Evolutionary conservation across 2,329 filamentous ascomycete species (phyloP).

Genomic region (Scolecobasidium constrictum): DNA sequence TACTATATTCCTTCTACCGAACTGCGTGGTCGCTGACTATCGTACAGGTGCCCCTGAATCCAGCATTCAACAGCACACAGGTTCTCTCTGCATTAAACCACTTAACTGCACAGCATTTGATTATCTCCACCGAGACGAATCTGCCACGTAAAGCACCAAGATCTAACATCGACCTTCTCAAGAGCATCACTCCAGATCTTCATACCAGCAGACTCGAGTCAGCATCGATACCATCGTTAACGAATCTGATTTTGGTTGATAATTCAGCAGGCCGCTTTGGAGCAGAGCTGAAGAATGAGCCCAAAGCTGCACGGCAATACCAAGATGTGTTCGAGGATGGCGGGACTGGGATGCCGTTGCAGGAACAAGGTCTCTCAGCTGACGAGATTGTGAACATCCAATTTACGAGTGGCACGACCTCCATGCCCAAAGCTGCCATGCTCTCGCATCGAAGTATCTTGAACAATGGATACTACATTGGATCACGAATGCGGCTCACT

Average conservation of each 20-base stretch:
- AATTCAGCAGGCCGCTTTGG: conserved; percentile 54
- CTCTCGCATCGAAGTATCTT: conserved; percentile 76
- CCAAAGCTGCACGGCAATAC: conserved; percentile 28
- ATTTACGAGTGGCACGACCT: conserved; percentile 94
- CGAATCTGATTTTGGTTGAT: conserved; percentile 64
- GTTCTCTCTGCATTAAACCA: conserved; percentile 69
- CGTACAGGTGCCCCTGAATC: conserved; percentile 73
- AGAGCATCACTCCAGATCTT: conserved; percentile 41
- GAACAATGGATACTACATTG: conserved; percentile 84
- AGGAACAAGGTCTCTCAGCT: conserved; percentile 39
- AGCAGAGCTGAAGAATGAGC: conserved; percentile 25
- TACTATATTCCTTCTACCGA: conserved; percentile 25
- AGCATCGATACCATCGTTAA: conserved; percentile 55
- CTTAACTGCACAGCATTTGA: conserved; percentile 59
- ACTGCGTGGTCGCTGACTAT: too few relatives aligned
- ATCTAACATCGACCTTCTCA: conserved; percentile 47
- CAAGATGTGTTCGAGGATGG: conserved; percentile 34
- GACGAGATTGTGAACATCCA: conserved; percentile 85
- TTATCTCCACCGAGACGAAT: conserved; percentile 83
- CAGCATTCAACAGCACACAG: conserved; percentile 72
- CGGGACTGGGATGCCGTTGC: conserved; percentile 29
- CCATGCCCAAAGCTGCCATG: conserved; percentile 82
- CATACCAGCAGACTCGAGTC: conserved; percentile 33
- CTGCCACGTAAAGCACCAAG: conserved; percentile 54
- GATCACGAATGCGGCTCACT: conserved; percentile 70